Evolutionary conservation across 148 eudicot species (phyloP).

Genomic region (Drosera capensis): DNA sequence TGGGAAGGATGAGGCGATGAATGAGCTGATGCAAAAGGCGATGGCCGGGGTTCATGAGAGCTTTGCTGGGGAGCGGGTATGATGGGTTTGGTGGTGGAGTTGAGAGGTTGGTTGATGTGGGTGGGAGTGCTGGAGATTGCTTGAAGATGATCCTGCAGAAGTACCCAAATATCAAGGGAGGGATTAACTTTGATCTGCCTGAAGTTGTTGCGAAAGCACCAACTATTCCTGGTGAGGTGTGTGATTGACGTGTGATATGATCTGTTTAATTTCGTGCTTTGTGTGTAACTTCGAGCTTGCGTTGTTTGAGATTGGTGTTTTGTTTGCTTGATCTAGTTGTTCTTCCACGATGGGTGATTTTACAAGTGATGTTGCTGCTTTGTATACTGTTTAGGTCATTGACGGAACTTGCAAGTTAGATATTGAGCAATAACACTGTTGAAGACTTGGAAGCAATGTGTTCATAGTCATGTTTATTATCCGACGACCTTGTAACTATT

Average conservation of each 20-base stretch:
- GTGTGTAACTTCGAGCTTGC: too few species aligned
- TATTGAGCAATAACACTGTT: too few species aligned
- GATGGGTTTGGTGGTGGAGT: slow-evolving; percentile 34
- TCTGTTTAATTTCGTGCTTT: not conserved
- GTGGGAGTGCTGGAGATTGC: slow-evolving; percentile 42
- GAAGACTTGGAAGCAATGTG: too few species aligned
- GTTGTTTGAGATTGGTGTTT: too few species aligned
- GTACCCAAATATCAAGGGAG: slow-evolving; percentile 19
- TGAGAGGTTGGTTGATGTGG: slow-evolving; percentile 34
- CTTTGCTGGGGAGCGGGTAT: slow-evolving; percentile 26
- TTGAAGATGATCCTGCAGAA: slow-evolving; percentile 29
- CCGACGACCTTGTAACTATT: too few species aligned
- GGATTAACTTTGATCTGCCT: slow-evolving; percentile 36
- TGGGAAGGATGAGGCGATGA: slow-evolving; percentile 40
- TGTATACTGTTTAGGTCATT: too few species aligned
- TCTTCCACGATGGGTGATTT: too few species aligned
- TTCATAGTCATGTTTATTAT: too few species aligned
- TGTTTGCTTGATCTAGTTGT: too few species aligned
- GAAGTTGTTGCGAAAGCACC: slow-evolving; percentile 41
- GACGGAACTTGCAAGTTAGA: too few species aligned
- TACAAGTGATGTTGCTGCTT: too few species aligned
- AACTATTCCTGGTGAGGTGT: slow-evolving; percentile 17
- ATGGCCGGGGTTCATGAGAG: slow-evolving; percentile 53
- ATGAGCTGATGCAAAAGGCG: slow-evolving; percentile 33
- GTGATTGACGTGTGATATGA: not conserved